Evolutionary conservation across 495 filamentous ascomycete species (phyloP), one percentile per base, ranked within the genome.

Genomic region (Jackrogersella minutella): DNA sequence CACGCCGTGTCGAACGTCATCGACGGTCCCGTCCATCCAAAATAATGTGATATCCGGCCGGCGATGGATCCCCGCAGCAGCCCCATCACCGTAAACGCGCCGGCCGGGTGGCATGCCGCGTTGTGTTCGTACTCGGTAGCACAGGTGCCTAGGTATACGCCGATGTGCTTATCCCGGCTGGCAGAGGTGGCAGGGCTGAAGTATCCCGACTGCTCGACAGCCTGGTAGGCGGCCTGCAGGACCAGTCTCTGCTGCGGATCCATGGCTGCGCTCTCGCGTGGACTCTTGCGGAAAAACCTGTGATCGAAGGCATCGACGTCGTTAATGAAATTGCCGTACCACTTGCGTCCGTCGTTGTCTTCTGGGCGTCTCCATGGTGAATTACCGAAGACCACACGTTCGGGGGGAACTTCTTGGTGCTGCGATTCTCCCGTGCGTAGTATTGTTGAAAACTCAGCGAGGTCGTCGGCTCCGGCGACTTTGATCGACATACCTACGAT

Each of bases 1-100:
- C 84, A 87, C 0, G 84, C 84, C 0, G 82, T 85, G 56, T 87
- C 84, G 14, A 85, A 74, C 0, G 79, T 81, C 63, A 85, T 74
- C 0, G 75, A 77, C 0, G 83, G 82, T 0, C 84, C 83, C 17
- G 52, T 56, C 52, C 52, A 56, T 11, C 52, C 52, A 24, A 56
- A 56, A 14, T 56, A 56, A 31, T 56, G 52, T 21, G 41, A 46
- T 46, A 74, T 41, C 36, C 64, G 62, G 24, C 71, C 71, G 7
- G 62, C 43, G 7, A 71, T 44, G 34, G 66, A 74, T 7, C 56
- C 54, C 13, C 57, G 36, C 9, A 74, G 41, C 6, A 50, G 62
- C 0, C 71, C 68, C 21, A 69, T 66, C 2, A 60, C 51, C 21
- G 66, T 62, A 19, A 58, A 73, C 0, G 69, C 64, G 17, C 24